A percentile compares a stretch with the other conserved stretches of the same genome.
Conservation (phyloP, 192 early-diverging fungal species). For the Allomyces javanicus region DNA sequence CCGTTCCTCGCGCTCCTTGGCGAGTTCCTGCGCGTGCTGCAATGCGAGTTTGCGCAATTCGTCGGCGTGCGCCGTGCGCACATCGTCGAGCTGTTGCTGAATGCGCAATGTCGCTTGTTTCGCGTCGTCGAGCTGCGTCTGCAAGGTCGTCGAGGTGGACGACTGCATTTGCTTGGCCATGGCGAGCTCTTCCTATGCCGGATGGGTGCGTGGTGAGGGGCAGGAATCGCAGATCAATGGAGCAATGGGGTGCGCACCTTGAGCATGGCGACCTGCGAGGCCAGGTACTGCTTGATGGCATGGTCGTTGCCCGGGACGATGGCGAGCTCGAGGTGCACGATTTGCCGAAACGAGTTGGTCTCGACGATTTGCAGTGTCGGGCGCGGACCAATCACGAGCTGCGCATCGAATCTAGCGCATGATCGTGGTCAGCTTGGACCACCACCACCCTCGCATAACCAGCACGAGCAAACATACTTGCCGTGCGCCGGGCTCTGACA, state of each 20-base stretch:
- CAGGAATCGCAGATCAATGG: no score
- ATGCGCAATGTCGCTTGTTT: conserved; percentile 4
- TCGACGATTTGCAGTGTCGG: conserved; percentile 23
- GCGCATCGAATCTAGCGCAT: conserved; percentile 18
- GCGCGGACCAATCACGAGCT: conserved; percentile 7
- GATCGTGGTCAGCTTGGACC: neutral
- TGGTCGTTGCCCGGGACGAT: conserved; percentile 24
- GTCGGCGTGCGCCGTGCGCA: conserved; percentile 12
- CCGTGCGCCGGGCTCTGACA: no score
- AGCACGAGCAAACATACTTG: no score
- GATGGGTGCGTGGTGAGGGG: no score
- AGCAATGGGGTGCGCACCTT: no score
- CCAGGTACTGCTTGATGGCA: conserved; percentile 28
- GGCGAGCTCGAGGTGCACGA: conserved; percentile 23
- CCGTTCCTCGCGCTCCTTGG: conserved; percentile 13
- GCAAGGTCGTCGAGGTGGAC: neutral
- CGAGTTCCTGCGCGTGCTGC: conserved; percentile 12
- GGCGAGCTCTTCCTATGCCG: neutral
- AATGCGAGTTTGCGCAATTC: conserved; percentile 11
- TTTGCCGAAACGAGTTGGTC: conserved; percentile 32
- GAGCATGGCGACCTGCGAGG: conserved; percentile 17
- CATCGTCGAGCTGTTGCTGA: conserved; percentile 12
- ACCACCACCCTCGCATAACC: neutral
- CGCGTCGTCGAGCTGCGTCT: conserved; percentile 6
- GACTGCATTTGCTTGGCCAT: neutral